Evolutionary conservation across 306 rosid species (phyloP).

Genomic region (Crotalaria pallida): DNA sequence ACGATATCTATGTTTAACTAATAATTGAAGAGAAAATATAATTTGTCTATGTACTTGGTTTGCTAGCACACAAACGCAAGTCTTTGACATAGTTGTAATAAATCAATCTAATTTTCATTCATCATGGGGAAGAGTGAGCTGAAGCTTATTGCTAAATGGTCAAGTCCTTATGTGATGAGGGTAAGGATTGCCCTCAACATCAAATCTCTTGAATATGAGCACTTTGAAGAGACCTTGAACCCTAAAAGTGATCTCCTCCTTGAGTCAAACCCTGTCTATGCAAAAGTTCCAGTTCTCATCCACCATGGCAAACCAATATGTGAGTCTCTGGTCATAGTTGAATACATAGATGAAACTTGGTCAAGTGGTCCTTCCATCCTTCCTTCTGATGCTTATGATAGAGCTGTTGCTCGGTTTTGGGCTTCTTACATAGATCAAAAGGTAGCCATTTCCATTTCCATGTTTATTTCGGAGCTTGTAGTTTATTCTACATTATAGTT

Average conservation of each 20-base stretch:
- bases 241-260: conserved; percentile 52
- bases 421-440: conserved; percentile 45
- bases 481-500: too few species aligned
- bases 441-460: conserved; percentile 30
- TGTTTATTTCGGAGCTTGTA: too few species aligned
- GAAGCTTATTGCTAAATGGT: conserved; percentile 53
- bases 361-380: conserved; percentile 38
- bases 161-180: conserved; percentile 44
- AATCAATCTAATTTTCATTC: background rate
- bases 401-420: conserved; percentile 54
- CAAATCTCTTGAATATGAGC: conserved; percentile 41
- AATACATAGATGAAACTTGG: conserved; percentile 58
- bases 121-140: conserved; percentile 37
- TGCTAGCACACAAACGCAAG: too few species aligned
- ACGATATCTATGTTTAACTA: too few species aligned
- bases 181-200: conserved; percentile 50
- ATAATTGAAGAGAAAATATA: too few species aligned
- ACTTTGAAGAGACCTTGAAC: conserved; percentile 35
- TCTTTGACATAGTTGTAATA: background rate
- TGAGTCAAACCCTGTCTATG: conserved; percentile 52
- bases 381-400: conserved; percentile 45
- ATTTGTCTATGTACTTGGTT: too few species aligned
- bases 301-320: conserved; percentile 43
- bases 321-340: conserved; percentile 53
- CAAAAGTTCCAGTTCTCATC: conserved; percentile 53